Conservation (phyloP, 1,284 basidiomycete species). For the Heliocybe sulcata region DNA sequence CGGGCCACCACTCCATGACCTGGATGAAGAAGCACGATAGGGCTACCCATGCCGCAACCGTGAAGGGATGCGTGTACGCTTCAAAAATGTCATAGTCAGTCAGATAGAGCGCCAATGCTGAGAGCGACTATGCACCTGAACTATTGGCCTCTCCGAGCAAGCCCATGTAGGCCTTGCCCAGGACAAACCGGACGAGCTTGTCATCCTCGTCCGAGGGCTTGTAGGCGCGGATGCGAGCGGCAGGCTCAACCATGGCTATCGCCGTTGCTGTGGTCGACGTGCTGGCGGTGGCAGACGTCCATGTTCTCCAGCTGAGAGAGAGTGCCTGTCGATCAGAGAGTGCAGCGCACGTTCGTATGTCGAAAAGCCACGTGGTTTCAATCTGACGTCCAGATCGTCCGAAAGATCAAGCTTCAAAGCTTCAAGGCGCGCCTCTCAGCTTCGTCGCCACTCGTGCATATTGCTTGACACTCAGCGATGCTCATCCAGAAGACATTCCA, state of each 20-base stretch:
- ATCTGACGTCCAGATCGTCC: too few species aligned
- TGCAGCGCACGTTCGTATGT: not conserved
- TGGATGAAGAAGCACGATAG: conserved; percentile 53
- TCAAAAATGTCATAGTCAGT: conserved; percentile 2
- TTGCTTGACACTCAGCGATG: conserved; percentile 35
- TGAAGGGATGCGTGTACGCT: conserved; percentile 59
- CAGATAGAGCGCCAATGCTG: too few species aligned
- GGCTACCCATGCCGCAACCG: conserved; percentile 51
- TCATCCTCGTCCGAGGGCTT: conserved; percentile 16
- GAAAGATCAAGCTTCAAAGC: too few species aligned
- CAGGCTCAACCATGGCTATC: conserved; percentile 17
- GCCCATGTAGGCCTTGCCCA: conserved; percentile 69
- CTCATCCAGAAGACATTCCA: conserved; percentile 74
- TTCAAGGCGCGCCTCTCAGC: too few species aligned
- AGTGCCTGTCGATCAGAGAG: not conserved
- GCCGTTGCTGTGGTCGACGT: too few species aligned
- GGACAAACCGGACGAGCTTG: conserved; percentile 53
- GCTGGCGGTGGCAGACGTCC: not conserved
- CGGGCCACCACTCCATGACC: conserved; percentile 61
- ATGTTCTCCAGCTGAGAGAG: not conserved
- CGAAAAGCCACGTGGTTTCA: too few species aligned
- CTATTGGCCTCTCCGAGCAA: conserved; percentile 64
- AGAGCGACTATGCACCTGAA: conserved; percentile 45
- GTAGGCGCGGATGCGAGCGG: conserved; percentile 51
- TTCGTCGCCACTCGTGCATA: too few species aligned